These are phyloP conservation scores for Prunus campanulata DNA, from an alignment of 306 rosid species.

Conservation along the genomic window DNA sequence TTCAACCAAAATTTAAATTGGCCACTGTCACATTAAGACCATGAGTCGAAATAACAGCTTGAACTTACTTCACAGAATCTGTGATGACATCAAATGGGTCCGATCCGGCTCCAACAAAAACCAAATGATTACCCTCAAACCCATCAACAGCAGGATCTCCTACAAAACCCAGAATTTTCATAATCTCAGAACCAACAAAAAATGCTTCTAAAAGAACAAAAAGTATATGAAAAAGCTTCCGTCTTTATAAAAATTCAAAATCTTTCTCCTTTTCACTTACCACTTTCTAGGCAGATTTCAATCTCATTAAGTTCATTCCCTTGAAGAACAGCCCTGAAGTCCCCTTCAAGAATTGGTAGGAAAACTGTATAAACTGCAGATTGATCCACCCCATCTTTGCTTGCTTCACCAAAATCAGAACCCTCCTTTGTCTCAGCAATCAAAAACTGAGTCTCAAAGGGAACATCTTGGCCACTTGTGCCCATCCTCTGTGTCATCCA, in stretches of 20 bases:
- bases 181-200: conserved; percentile 3
- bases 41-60: not conserved
- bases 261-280: conserved; percentile 28
- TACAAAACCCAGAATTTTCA: conserved; percentile 26
- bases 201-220: not conserved
- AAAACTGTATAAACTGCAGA: conserved; percentile 60
- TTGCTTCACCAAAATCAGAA: conserved; percentile 39
- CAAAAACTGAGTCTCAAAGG: conserved; percentile 86
- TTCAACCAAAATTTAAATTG: not conserved
- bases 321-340: conserved; percentile 92
- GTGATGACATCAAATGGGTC: conserved; percentile 85
- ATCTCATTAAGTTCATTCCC: conserved; percentile 78
- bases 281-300: conserved; percentile 93
- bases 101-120: conserved; percentile 74
- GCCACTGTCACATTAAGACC: not conserved
- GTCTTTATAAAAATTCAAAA: no score
- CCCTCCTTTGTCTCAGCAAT: conserved; percentile 54
- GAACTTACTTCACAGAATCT: conserved; percentile 72
- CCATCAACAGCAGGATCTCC: conserved; percentile 83
- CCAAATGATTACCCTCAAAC: conserved; percentile 81
- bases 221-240: not conserved
- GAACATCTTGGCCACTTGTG: conserved; percentile 59
- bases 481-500: conserved; percentile 99
- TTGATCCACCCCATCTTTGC: conserved; percentile 30
- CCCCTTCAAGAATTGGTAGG: conserved; percentile 92